Evolutionary conservation across 768 basidiomycete species (phyloP).

Genomic region (Cystobasidium tubakii): DNA sequence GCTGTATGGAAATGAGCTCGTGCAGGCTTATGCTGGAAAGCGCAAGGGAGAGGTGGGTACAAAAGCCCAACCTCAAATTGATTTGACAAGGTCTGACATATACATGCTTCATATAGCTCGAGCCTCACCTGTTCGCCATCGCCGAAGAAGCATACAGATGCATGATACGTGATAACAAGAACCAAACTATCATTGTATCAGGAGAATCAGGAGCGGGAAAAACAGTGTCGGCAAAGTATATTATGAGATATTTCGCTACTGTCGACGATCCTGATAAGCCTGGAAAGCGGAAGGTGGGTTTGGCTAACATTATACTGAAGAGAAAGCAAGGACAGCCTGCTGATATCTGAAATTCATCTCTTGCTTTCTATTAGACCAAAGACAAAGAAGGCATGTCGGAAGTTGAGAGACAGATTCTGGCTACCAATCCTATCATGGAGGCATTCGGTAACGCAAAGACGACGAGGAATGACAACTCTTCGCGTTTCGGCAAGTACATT

Average conservation of each 20-base stretch:
- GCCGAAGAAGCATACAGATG: slow-evolving; percentile 98
- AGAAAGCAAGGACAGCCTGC: background rate
- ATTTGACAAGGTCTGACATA: background rate
- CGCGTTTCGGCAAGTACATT: slow-evolving; percentile 98
- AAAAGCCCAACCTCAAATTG: background rate
- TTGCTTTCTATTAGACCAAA: too few species aligned
- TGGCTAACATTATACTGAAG: background rate
- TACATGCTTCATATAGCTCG: slow-evolving; percentile 55
- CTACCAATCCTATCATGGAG: slow-evolving; percentile 98
- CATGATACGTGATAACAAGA: slow-evolving; percentile 86
- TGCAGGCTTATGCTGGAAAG: slow-evolving; percentile 89
- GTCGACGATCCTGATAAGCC: slow-evolving; percentile 73
- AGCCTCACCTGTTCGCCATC: slow-evolving; percentile 97
- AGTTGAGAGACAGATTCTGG: slow-evolving; percentile 92
- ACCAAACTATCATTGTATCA: slow-evolving; percentile 97
- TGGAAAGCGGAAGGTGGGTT: slow-evolving; percentile 47
- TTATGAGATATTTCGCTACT: slow-evolving; percentile 97
- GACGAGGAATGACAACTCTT: slow-evolving; percentile 97
- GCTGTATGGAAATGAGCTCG: slow-evolving; percentile 92
- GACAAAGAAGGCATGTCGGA: slow-evolving; percentile 61
- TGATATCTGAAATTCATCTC: too few species aligned
- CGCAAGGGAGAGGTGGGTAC: slow-evolving; percentile 62
- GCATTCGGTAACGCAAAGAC: slow-evolving; percentile 99
- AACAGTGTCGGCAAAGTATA: slow-evolving; percentile 98
- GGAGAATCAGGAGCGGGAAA: slow-evolving; percentile 99